Percentiles rank a stretch among this genome's conserved stretches.
These are phyloP conservation scores for Tripidium arundinaceum DNA, from an alignment of 202 grass and related monocot genomes.

Conservation along the genomic window DNA sequence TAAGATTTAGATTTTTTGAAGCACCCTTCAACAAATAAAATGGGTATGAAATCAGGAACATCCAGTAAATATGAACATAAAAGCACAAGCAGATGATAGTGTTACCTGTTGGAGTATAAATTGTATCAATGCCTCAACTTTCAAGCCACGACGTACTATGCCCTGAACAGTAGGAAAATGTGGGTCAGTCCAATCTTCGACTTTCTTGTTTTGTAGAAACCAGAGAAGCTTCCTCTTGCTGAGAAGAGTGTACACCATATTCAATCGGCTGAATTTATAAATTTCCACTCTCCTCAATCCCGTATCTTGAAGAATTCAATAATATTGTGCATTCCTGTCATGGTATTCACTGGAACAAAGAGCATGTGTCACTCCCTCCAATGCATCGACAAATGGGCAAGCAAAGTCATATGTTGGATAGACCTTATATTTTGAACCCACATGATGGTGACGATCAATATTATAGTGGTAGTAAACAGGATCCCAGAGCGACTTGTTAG, in stretches of 20 bases:
- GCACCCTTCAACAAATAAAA: constrained; percentile 55
- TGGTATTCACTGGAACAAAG: constrained; percentile 90
- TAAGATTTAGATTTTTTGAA: constrained; percentile 93
- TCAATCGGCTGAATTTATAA: constrained; percentile 84
- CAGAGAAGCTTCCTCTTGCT: constrained; percentile 88
- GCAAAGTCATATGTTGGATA: constrained; percentile 91
- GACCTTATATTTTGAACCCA: constrained; percentile 65
- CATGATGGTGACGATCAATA: constrained; percentile 58
- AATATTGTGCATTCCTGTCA: constrained; percentile 86
- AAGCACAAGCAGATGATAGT: background rate
- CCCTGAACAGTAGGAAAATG: constrained; percentile 86
- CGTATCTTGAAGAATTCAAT: constrained; percentile 74
- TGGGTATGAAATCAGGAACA: background rate
- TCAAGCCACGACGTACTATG: constrained; percentile 78
- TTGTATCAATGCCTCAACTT: constrained; percentile 72
- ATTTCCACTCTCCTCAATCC: constrained; percentile 62
- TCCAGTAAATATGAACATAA: background rate
- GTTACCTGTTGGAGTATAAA: constrained; percentile 92
- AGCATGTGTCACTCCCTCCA: constrained; percentile 67
- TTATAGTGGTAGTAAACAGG: constrained; percentile 86
- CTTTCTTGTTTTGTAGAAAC: constrained; percentile 86
- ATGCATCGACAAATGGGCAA: constrained; percentile 80
- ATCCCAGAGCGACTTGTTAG: constrained; percentile 72
- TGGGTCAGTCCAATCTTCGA: constrained; percentile 82
- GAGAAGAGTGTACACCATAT: constrained; percentile 89